Conservation (phyloP, 495 filamentous ascomycete genomes). For the Podospora pseudocomata region DNA sequence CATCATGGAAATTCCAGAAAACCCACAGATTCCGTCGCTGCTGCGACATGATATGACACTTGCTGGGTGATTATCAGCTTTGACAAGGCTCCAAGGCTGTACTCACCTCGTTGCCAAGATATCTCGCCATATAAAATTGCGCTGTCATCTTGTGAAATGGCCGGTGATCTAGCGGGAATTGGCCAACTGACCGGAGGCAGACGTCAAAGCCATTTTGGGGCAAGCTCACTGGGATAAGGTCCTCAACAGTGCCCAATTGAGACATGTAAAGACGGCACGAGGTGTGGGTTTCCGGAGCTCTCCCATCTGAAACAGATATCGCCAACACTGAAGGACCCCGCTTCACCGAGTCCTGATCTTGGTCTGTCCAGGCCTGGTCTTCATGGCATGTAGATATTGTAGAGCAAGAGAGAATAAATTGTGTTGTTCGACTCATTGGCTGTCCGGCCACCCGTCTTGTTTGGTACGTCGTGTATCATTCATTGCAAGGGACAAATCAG, state of each 20-base stretch:
- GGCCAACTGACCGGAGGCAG: neutral
- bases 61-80: neutral
- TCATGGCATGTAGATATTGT: too few relatives aligned
- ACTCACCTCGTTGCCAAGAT: neutral
- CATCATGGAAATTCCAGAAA: neutral
- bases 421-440: neutral
- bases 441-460: neutral
- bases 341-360: neutral
- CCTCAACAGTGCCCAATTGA: neutral
- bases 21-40: neutral
- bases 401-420: neutral
- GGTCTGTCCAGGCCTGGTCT: too few relatives aligned
- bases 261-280: neutral
- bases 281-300: neutral
- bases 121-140: neutral
- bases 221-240: neutral
- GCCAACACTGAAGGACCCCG: neutral
- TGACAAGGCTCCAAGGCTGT: neutral
- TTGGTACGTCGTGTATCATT: neutral
- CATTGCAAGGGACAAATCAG: conserved; percentile 5
- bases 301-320: neutral
- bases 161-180: neutral
- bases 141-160: neutral
- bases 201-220: neutral
- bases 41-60: neutral